phyloP scores from a whole-genome alignment of 75 land plant genomes.

The Larix kaempferi region DNA sequence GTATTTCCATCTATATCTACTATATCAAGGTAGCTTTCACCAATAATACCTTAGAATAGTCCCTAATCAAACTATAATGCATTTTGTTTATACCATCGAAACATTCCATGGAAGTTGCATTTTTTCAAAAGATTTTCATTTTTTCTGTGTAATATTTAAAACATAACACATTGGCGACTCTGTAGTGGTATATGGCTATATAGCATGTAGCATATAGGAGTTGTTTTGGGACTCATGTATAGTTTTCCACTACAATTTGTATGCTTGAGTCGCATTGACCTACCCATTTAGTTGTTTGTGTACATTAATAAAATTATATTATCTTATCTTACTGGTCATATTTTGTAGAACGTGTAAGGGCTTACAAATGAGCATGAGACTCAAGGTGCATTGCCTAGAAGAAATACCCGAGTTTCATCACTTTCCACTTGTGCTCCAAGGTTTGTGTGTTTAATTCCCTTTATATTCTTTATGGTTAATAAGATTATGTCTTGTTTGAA shows the following conservation, averaged over 20 bases:
- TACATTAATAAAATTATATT: no score
- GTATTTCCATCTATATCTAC: not conserved
- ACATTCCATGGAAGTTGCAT: not conserved
- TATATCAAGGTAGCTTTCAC: not conserved
- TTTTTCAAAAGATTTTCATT: not conserved
- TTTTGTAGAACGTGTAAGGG: conserved; percentile 78
- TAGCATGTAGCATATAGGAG: no score
- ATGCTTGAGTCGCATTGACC: no score
- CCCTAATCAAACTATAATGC: not conserved
- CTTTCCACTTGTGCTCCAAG: conserved; percentile 64
- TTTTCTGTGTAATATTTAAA: not conserved
- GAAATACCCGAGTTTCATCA: conserved; percentile 96
- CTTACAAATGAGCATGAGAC: conserved; percentile 93
- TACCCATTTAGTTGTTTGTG: no score
- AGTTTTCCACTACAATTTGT: not conserved
- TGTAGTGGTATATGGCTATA: not conserved
- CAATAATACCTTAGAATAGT: not conserved
- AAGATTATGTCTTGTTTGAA: not conserved
- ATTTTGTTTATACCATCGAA: not conserved
- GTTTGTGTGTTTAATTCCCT: not conserved
- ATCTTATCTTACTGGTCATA: no score
- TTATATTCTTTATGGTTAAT: not conserved
- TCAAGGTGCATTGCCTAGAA: conserved; percentile 93
- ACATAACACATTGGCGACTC: no score
- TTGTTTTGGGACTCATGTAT: no score